A percentile compares a stretch with the other conserved stretches of the same genome.
These are phyloP conservation scores for Tubosaeta sp. DNA, from an alignment of 768 basidiomycete genomes.

Conservation along the genomic window DNA sequence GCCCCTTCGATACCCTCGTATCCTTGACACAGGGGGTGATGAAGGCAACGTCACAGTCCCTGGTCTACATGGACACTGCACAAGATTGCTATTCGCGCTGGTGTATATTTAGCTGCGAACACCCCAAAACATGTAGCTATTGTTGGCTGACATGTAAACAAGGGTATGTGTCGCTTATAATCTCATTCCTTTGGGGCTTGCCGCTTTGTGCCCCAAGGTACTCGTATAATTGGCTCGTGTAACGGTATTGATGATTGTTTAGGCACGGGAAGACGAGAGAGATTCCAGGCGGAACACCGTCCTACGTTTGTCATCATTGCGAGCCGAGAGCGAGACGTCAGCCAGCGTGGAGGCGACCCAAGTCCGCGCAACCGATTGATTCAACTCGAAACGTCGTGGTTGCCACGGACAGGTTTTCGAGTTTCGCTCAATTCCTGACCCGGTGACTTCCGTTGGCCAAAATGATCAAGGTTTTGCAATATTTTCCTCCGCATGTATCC, in stretches of 20 bases:
- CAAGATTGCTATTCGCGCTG: slow-evolving; percentile 30
- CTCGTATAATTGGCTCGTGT: not conserved
- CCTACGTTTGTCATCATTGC: slow-evolving; percentile 28
- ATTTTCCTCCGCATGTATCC: no score
- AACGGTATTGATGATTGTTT: not conserved
- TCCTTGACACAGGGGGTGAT: not conserved
- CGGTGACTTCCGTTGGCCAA: slow-evolving; percentile 1
- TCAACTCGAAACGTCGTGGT: not conserved
- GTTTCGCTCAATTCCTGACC: slow-evolving; percentile 7
- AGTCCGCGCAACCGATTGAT: slow-evolving; percentile 8
- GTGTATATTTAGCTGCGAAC: slow-evolving; percentile 29
- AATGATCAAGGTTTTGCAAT: no score
- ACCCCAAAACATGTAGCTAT: slow-evolving; percentile 19
- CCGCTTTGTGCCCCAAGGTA: not conserved
- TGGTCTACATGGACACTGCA: slow-evolving; percentile 27
- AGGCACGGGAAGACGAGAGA: slow-evolving; percentile 28
- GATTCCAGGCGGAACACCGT: slow-evolving; percentile 29
- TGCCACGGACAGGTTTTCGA: slow-evolving; percentile 6
- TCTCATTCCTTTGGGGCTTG: not conserved
- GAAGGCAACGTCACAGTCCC: slow-evolving; percentile 2
- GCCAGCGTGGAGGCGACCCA: slow-evolving; percentile 21
- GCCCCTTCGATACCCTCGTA: not conserved
- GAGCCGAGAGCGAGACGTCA: slow-evolving; percentile 15
- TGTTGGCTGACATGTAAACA: slow-evolving; percentile 30
- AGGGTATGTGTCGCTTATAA: slow-evolving; percentile 10